Percentiles rank a stretch among this genome's conserved stretches.
Evolutionary conservation across 306 rosid genomes (phyloP).

Genomic region (Luffa aegyptiaca): DNA sequence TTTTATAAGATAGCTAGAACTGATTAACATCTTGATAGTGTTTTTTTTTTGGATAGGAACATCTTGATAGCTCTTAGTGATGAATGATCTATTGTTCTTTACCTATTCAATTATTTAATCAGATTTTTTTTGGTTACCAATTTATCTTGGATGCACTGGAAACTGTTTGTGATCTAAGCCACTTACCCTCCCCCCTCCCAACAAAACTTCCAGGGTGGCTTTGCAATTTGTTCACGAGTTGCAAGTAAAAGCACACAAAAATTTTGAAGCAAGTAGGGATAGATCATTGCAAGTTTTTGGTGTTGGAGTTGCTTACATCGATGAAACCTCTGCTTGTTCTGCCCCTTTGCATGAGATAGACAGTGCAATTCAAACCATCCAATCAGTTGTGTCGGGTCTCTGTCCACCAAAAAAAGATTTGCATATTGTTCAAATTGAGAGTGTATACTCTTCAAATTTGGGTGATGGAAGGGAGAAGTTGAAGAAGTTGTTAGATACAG

Average conservation of each 20-base stretch:
- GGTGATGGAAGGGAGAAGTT: conserved; percentile 42
- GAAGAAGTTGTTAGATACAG: conserved; percentile 26
- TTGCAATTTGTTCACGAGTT: conserved; percentile 78
- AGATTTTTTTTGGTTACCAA: neutral
- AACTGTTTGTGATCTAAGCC: neutral
- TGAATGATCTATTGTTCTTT: neutral
- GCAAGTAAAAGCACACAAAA: conserved; percentile 71
- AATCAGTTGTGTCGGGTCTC: conserved; percentile 39
- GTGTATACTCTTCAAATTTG: conserved; percentile 36
- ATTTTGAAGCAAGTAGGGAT: conserved; percentile 84
- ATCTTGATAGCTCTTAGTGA: neutral
- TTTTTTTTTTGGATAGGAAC: neutral
- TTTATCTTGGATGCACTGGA: neutral
- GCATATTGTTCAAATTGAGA: conserved; percentile 60
- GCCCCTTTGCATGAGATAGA: conserved; percentile 33
- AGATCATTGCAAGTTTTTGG: conserved; percentile 75
- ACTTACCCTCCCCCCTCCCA: neutral
- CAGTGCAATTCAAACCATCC: conserved; percentile 33
- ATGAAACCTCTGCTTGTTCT: conserved; percentile 43
- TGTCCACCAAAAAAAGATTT: conserved; percentile 54
- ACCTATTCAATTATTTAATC: neutral
- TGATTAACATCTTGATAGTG: neutral
- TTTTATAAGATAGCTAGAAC: neutral
- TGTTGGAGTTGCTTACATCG: conserved; percentile 78
- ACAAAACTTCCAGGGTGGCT: conserved; percentile 47